Evolutionary conservation across 768 basidiomycete genomes (phyloP).

Genomic region (Boletales sp.): DNA sequence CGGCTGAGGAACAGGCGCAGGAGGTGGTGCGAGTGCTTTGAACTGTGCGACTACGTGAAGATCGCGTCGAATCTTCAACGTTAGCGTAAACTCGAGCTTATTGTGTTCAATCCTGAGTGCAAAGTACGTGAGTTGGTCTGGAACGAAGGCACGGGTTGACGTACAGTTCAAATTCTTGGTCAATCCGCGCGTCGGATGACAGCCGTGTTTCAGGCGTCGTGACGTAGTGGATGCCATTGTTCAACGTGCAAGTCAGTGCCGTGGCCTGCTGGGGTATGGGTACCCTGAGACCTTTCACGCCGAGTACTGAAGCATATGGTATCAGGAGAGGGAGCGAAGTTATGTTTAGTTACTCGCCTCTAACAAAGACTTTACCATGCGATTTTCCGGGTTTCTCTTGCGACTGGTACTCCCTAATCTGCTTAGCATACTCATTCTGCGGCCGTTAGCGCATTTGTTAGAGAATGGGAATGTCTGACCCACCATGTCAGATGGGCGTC

Average conservation of each 20-base stretch:
- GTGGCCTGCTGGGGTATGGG: slow-evolving; percentile 79
- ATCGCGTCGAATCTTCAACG: slow-evolving; percentile 81
- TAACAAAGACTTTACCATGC: slow-evolving; percentile 92
- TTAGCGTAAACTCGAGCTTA: slow-evolving; percentile 93
- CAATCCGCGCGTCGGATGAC: slow-evolving; percentile 56
- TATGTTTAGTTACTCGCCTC: slow-evolving; percentile 48
- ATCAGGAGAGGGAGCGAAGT: background rate
- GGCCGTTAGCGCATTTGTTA: background rate
- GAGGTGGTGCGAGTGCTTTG: slow-evolving; percentile 55
- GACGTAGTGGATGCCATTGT: slow-evolving; percentile 96
- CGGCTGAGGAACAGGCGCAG: slow-evolving; percentile 40
- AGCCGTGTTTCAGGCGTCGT: slow-evolving; percentile 80
- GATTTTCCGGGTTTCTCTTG: slow-evolving; percentile 77
- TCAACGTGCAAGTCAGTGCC: slow-evolving; percentile 78
- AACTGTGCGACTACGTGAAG: slow-evolving; percentile 80
- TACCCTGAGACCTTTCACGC: slow-evolving; percentile 67
- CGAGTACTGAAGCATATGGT: slow-evolving; percentile 52
- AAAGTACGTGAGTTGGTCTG: background rate
- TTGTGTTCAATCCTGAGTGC: slow-evolving; percentile 76
- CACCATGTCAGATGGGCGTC: slow-evolving; percentile 94
- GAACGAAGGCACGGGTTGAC: slow-evolving; percentile 25
- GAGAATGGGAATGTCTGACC: slow-evolving; percentile 16
- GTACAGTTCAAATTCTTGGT: slow-evolving; percentile 90
- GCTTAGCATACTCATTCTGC: slow-evolving; percentile 91
- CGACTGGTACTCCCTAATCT: slow-evolving; percentile 76